Evolutionary conservation across 768 basidiomycete genomes (phyloP), one percentile per base, ranked within the genome.

Genomic region (Suillus cothurnatus): DNA sequence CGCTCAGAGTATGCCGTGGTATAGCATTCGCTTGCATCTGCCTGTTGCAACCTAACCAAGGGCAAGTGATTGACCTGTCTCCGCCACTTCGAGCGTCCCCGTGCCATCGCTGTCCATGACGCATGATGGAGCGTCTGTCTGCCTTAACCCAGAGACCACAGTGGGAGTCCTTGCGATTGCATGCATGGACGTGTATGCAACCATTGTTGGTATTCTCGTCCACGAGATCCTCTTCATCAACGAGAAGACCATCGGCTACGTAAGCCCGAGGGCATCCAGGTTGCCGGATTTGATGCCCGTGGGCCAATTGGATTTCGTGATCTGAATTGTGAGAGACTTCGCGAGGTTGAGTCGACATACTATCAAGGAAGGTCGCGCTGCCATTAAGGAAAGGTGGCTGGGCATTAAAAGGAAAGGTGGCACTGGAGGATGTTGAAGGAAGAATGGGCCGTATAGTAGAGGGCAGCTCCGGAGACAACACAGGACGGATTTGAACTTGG

Each of bases 61-160:
- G 50, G 28, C 61, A 65, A 56, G 26, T 8, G 9, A 39, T 50
- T n/a, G 11, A 21, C 23, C 12, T 31, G 14, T 32, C 39, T 12
- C 52, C 34, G 21, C 32, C 45, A 11, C 47, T 49, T 59, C 23
- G 38, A 2, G 19, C 55, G 21, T 38, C 47, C 28, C 32, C 6
- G 31, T 65, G 64, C 61, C 61, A 61, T 6, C 26, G n/a, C n/a
- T 65, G 61, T 3, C 50, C 43, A 15, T 65, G 61, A 15, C 55
- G 23, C 14, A 49, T 43, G 28, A 65, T 62, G 9, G 50, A 38
- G 32, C 28, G 50, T 14, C 55, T 65, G 9, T 65, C 64, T 15
- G 60, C 52, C 32, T 60, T 61, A 6, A 65, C 43, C 59, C 61
- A 62, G 34, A 65, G 41, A 11, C 59, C 45, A 21, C 64, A 65